These are phyloP conservation scores for Lathyrus oleraceus DNA, from an alignment of 306 rosid species.

Conservation along the genomic window DNA sequence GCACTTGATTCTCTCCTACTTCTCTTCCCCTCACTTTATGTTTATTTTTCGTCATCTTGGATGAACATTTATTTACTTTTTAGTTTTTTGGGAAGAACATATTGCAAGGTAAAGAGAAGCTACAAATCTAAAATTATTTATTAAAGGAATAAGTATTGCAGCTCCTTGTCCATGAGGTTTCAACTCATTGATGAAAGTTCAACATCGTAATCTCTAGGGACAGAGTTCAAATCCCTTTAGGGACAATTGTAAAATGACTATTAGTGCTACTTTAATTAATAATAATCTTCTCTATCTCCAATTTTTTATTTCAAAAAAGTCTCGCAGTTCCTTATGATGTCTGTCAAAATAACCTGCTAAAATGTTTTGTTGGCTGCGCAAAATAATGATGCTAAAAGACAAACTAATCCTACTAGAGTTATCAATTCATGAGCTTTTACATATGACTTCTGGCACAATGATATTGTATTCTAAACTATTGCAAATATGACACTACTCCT, in stretches of 20 bases:
- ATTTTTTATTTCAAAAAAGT: not conserved
- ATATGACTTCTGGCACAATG: conserved; percentile 14
- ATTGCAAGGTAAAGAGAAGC: not conserved
- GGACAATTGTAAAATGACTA: not conserved
- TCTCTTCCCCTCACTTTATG: not conserved
- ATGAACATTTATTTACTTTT: not conserved
- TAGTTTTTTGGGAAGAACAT: not conserved
- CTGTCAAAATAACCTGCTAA: conserved; percentile 13
- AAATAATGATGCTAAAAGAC: conserved; percentile 1
- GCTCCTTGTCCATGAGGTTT: not conserved
- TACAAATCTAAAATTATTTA: conserved; percentile 2
- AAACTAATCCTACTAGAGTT: conserved; percentile 14
- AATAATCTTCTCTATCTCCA: not conserved
- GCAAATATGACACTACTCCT: not conserved
- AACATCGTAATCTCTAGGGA: not conserved
- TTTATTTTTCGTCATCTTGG: not conserved
- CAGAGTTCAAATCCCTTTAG: not conserved
- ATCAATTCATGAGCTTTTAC: conserved; percentile 3
- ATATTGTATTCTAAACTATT: conserved; percentile 20
- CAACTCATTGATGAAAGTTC: not conserved
- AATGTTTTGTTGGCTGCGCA: conserved; percentile 19
- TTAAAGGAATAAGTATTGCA: not conserved
- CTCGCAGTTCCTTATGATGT: conserved; percentile 15
- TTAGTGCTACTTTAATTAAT: not conserved
- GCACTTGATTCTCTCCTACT: conserved; percentile 16